A percentile compares a stretch with the other conserved stretches of the same genome.
These are phyloP conservation scores for Mortierella sp. DNA, from an alignment of 371 early-diverging fungal genomes.

Conservation along the genomic window DNA sequence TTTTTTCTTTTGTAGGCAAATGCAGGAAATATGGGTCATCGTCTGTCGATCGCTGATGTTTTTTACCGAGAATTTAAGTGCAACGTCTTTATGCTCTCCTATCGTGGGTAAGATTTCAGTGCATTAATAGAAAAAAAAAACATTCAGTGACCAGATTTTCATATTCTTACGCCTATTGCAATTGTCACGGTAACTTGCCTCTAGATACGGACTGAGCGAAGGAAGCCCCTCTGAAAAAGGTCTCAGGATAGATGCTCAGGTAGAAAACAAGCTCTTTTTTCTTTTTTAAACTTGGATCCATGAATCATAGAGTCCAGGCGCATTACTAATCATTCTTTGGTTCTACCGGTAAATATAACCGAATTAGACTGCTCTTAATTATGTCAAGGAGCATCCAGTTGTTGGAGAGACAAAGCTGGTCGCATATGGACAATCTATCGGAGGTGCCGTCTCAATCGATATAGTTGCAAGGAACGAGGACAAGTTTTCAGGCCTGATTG, in stretches of 20 bases:
- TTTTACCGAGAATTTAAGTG: slow-evolving; percentile 73
- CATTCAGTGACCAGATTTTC: no score
- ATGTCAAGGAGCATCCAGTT: slow-evolving; percentile 79
- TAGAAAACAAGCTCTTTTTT: slow-evolving; percentile 35
- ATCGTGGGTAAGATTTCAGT: slow-evolving; percentile 80
- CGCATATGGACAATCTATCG: slow-evolving; percentile 96
- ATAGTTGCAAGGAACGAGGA: slow-evolving; percentile 82
- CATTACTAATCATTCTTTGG: not conserved
- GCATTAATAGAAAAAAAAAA: not conserved
- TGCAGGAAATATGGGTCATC: slow-evolving; percentile 97
- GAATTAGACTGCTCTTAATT: slow-evolving; percentile 84
- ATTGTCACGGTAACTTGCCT: no score
- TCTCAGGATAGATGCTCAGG: slow-evolving; percentile 88
- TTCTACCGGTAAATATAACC: not conserved
- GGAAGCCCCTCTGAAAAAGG: slow-evolving; percentile 91
- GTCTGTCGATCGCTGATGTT: slow-evolving; percentile 87
- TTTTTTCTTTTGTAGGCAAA: slow-evolving; percentile 73
- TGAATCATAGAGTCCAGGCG: not conserved
- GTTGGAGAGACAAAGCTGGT: slow-evolving; percentile 82
- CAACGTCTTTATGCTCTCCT: slow-evolving; percentile 96
- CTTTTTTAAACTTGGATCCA: not conserved
- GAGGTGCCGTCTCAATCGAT: slow-evolving; percentile 96
- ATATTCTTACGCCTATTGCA: not conserved
- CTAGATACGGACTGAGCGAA: slow-evolving; percentile 90
- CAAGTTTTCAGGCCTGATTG: slow-evolving; percentile 83